Conservation (phyloP, 352 stramenopile species). For the Globisporangium nunn region DNA sequence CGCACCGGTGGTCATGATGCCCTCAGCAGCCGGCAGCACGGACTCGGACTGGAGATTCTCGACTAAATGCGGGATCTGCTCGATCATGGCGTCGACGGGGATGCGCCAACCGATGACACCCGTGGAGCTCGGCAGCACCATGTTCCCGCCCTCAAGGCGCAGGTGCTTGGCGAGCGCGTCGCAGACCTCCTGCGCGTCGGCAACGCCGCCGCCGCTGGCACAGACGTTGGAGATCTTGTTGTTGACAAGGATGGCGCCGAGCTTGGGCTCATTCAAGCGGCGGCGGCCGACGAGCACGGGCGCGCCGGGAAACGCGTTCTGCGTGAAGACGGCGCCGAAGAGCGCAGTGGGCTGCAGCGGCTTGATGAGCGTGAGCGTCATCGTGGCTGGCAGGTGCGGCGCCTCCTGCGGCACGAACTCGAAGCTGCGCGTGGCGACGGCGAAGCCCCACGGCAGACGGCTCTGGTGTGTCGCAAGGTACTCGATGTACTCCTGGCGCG, state of each 20-base stretch:
- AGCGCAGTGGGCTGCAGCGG: constrained; percentile 72
- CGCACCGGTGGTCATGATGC: constrained; percentile 96
- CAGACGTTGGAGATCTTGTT: constrained; percentile 99
- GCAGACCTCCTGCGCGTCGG: constrained; percentile 92
- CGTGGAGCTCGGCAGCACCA: constrained; percentile 93
- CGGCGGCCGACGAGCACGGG: constrained; percentile 88
- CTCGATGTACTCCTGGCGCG: constrained; percentile 73
- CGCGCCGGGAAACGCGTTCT: constrained; percentile 87
- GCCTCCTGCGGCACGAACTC: constrained; percentile 82
- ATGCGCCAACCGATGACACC: constrained; percentile 98
- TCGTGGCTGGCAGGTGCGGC: constrained; percentile 65
- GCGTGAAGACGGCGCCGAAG: constrained; percentile 89
- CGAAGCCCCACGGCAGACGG: constrained; percentile 83
- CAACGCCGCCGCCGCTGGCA: constrained; percentile 87
- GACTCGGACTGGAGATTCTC: constrained; percentile 90
- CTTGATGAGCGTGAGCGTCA: constrained; percentile 88
- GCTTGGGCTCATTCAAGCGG: constrained; percentile 79
- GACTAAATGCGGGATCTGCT: constrained; percentile 70
- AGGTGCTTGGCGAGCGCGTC: constrained; percentile 86
- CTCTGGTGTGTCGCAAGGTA: constrained; percentile 71
- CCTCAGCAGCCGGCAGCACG: constrained; percentile 89
- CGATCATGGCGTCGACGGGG: constrained; percentile 89
- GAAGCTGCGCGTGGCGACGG: constrained; percentile 73
- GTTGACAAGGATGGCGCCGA: constrained; percentile 96
- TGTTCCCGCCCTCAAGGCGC: constrained; percentile 70